Evolutionary conservation across 352 stramenopile genomes (phyloP).

Genomic region (Globisporangium yorkense): DNA sequence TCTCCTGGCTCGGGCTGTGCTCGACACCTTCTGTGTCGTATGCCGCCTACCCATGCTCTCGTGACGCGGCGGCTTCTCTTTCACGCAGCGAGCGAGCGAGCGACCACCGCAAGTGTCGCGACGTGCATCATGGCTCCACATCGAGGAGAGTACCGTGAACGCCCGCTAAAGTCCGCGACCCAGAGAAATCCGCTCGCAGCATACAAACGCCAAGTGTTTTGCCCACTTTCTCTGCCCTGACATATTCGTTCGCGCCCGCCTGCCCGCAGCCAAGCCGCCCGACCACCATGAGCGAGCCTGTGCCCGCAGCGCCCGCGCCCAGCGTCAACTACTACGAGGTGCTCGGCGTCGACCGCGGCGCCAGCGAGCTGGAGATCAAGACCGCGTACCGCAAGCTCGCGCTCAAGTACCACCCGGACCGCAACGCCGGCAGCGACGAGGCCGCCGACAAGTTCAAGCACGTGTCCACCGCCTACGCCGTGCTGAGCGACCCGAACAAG

Average conservation of each 20-base stretch:
- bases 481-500: constrained; percentile 86
- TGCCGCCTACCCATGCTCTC: too few species aligned
- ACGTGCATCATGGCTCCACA: too few species aligned
- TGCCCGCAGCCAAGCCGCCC: not conserved
- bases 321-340: constrained; percentile 80
- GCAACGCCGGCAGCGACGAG: constrained; percentile 73
- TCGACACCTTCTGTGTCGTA: too few species aligned
- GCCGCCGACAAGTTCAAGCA: constrained; percentile 83
- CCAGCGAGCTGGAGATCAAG: constrained; percentile 89
- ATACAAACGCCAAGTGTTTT: not conserved
- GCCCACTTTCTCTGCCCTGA: too few species aligned
- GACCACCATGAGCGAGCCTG: constrained; percentile 39
- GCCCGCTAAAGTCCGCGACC: too few species aligned
- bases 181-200: not conserved
- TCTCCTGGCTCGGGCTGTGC: too few species aligned
- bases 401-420: constrained; percentile 88
- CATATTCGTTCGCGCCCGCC: not conserved
- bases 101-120: too few species aligned
- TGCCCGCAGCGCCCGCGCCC: constrained; percentile 48
- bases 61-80: too few species aligned
- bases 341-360: constrained; percentile 85
- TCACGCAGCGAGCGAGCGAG: too few species aligned
- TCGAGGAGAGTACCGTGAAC: too few species aligned
- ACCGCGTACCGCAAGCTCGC: constrained; percentile 83
- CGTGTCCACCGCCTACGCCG: constrained; percentile 78